These are phyloP conservation scores for Trypanosoma platydactyli DNA, from an alignment of 208 protist genomes.

Conservation along the genomic window DNA sequence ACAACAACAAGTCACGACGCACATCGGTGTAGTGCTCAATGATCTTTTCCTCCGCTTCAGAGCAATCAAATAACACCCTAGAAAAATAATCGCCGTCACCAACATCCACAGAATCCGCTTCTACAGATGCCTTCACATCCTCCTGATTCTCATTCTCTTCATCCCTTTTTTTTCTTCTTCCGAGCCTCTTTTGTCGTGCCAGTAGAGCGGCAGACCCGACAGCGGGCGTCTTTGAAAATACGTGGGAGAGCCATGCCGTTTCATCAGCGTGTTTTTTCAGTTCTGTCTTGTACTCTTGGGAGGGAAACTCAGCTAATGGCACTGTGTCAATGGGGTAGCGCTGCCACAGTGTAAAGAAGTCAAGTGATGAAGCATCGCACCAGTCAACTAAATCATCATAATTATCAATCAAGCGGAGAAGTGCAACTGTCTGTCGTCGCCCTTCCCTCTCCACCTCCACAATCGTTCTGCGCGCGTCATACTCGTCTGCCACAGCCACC, in stretches of 20 bases:
- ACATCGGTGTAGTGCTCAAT: constrained; percentile 33
- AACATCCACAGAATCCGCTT: not conserved
- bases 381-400: constrained; percentile 17
- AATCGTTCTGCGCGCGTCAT: constrained; percentile 8
- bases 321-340: constrained; percentile 39
- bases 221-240: constrained; percentile 12
- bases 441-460: constrained; percentile 21
- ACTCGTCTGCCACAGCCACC: constrained; percentile 22
- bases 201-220: not conserved
- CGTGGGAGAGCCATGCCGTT: constrained; percentile 21
- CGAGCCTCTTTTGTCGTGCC: not conserved
- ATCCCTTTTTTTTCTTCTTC: not conserved
- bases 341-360: not conserved
- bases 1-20: constrained; percentile 39
- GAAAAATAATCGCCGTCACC: not conserved
- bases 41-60: constrained; percentile 11
- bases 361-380: not conserved
- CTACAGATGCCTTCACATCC: not conserved
- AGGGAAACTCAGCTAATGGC: constrained; percentile 23
- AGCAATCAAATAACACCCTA: not conserved
- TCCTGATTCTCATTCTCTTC: not conserved
- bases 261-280: constrained; percentile 7
- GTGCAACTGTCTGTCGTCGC: constrained; percentile 4
- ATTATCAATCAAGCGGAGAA: constrained; percentile 20
- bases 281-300: not conserved